phyloP scores from a whole-genome alignment of 2,329 filamentous ascomycete species.

The Talaromyces pinophilus region DNA sequence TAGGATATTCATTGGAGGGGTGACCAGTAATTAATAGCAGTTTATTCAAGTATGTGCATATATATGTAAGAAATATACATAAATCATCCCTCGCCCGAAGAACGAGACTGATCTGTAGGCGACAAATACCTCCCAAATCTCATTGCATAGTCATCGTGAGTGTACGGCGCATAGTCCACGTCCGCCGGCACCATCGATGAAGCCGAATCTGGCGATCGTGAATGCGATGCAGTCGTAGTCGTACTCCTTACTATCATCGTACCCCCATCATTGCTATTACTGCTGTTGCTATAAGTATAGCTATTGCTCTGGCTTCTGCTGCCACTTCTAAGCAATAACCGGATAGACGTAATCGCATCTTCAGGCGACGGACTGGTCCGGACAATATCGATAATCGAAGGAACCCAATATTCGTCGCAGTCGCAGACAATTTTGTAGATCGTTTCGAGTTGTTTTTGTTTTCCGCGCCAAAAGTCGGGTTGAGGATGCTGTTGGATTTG shows the following conservation, averaged over 20 bases:
- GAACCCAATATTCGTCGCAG: constrained; percentile 32
- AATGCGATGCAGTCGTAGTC: not conserved
- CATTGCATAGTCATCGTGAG: not conserved
- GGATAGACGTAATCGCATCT: constrained; percentile 33
- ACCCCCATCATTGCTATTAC: not conserved
- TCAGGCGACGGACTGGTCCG: constrained; percentile 33
- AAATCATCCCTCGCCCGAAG: constrained; percentile 6
- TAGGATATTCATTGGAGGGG: constrained; percentile 38
- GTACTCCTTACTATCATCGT: not conserved
- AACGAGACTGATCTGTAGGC: not conserved
- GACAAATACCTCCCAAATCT: not conserved
- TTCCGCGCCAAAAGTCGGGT: constrained; percentile 31
- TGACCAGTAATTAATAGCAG: not conserved
- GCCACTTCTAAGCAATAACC: constrained; percentile 3
- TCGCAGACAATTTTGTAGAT: constrained; percentile 32
- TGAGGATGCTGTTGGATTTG: constrained; percentile 23
- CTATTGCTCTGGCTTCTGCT: not conserved
- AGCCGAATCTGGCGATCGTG: constrained; percentile 1
- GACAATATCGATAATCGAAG: constrained; percentile 32
- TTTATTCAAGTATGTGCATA: not conserved
- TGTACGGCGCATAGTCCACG: not conserved
- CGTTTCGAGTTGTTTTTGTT: constrained; percentile 30
- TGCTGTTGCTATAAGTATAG: not conserved
- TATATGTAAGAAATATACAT: constrained; percentile 3
- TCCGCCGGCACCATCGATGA: not conserved